Conservation (phyloP, 768 basidiomycete species). For the Calocera cornea region DNA sequence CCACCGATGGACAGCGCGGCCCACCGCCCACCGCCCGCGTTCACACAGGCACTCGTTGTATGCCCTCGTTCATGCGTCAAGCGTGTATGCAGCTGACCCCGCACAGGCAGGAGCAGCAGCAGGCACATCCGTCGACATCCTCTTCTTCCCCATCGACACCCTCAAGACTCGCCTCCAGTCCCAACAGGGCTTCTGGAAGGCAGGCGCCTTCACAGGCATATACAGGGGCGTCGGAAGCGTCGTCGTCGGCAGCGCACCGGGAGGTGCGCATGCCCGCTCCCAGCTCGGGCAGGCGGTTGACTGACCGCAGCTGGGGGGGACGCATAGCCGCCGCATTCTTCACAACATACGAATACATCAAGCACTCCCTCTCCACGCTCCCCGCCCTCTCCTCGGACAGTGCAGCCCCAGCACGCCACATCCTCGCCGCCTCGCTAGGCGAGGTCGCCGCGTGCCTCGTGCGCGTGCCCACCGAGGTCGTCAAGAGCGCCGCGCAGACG, state of each 20-base stretch:
- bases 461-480: constrained; percentile 89
- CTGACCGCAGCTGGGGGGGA: neutral
- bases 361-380: constrained; percentile 52
- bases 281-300: neutral
- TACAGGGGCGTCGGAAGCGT: constrained; percentile 94
- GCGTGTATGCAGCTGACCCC: too few relatives aligned
- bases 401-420: constrained; percentile 43
- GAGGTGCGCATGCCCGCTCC: constrained; percentile 43
- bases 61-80: neutral
- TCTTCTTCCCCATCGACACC: constrained; percentile 95
- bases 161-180: constrained; percentile 92
- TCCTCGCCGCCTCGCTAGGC: constrained; percentile 37
- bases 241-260: constrained; percentile 86
- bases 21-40: neutral
- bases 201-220: constrained; percentile 80
- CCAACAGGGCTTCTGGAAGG: constrained; percentile 63
- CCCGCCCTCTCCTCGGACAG: constrained; percentile 35
- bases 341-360: constrained; percentile 81
- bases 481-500: constrained; percentile 87
- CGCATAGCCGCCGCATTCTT: constrained; percentile 82
- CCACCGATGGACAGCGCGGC: too few relatives aligned
- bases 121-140: constrained; percentile 82
- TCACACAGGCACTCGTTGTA: neutral
- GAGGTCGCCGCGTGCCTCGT: constrained; percentile 74
- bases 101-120: constrained; percentile 74